Evolutionary conservation across 768 basidiomycete genomes (phyloP), one percentile per base, ranked within the genome.

Genomic region (Phlebiopsis flavidoalba): DNA sequence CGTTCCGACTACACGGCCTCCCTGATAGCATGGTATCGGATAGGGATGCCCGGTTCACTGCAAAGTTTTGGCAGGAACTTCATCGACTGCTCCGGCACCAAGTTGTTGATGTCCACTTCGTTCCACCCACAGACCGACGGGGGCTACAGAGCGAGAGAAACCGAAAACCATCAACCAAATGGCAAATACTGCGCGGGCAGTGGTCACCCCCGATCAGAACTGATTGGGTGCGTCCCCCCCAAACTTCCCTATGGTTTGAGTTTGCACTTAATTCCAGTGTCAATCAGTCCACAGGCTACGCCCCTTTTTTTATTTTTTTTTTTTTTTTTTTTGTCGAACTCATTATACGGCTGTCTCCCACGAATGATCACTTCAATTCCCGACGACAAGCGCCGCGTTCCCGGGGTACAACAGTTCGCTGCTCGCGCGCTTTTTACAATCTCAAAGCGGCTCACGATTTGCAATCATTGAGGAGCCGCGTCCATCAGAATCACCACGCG

Each of bases 71-170:
- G 26, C 2, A 58, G 24, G 46, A 48, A 48, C 46, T 43, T 6
- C 62, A 60, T 46, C 48, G 55, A 26, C 37, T 43, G n/a, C 54
- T 76, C n/a, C 0, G 71, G 73, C 0, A 66, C 66, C 0, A 64
- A 74, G 14, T 63, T 77, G 2, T 52, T 65, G 0, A 72, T 81
- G 72, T 78, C 75, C 0, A 75, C 73, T 0, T 64, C 80, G 68
- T 80, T 72, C 58, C 79, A 81, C 59, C 79, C 79, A 0, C 66
- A 81, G 57, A 75, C 77, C 0, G 76, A 80, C 60, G 76, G 78
- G n/a, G 0, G 61, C 72, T 0, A 77, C 74, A 0, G 76, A 80
- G 60, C 63, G 73, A 0, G 70, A 70, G 0, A 76, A 76, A n/a
- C n/a, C n/a, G 47, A 58, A 69, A 0, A 73, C 72, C 0, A 63